Conservation (phyloP, 2,329 filamentous ascomycete species). For the Paecilomyces variotii region DNA sequence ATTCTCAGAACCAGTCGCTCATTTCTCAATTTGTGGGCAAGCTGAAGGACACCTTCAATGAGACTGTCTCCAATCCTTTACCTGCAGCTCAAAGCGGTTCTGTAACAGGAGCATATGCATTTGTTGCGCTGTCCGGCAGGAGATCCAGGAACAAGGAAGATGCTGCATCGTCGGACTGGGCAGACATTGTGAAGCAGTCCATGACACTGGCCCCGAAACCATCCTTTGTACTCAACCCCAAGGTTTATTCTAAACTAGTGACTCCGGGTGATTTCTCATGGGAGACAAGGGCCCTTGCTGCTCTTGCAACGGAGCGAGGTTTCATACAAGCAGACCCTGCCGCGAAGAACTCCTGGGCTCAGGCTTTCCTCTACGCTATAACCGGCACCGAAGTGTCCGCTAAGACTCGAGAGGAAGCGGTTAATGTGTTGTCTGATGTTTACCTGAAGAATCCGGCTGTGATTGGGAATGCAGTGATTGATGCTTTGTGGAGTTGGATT, state of each 20-base stretch:
- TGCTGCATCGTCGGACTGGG: slow-evolving; percentile 23
- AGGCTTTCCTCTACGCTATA: slow-evolving; percentile 73
- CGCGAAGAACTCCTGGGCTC: slow-evolving; percentile 66
- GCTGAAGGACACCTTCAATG: slow-evolving; percentile 59
- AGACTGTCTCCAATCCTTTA: slow-evolving; percentile 69
- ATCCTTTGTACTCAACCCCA: slow-evolving; percentile 77
- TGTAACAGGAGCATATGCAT: slow-evolving; percentile 70
- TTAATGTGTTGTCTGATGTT: slow-evolving; percentile 52
- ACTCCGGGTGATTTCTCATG: slow-evolving; percentile 70
- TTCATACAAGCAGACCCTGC: slow-evolving; percentile 39
- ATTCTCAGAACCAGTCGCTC: slow-evolving; percentile 40
- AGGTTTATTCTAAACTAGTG: slow-evolving; percentile 73
- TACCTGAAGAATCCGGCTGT: slow-evolving; percentile 54
- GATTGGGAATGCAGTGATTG: slow-evolving; percentile 57
- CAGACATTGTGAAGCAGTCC: slow-evolving; percentile 54
- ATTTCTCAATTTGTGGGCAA: slow-evolving; percentile 45
- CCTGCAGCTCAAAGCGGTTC: slow-evolving; percentile 73
- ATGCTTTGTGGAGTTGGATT: slow-evolving; percentile 75
- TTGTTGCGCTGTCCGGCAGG: slow-evolving; percentile 54
- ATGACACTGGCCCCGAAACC: slow-evolving; percentile 68
- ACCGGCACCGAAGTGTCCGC: slow-evolving; percentile 55
- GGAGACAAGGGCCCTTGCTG: slow-evolving; percentile 62
- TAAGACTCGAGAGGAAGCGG: slow-evolving; percentile 56
- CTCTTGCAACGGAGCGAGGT: slow-evolving; percentile 49
- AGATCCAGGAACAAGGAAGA: slow-evolving; percentile 50